Base-by-base conservation (phyloP, 2,329 filamentous ascomycete genomes). In the Exophiala oligosperma region DNA sequence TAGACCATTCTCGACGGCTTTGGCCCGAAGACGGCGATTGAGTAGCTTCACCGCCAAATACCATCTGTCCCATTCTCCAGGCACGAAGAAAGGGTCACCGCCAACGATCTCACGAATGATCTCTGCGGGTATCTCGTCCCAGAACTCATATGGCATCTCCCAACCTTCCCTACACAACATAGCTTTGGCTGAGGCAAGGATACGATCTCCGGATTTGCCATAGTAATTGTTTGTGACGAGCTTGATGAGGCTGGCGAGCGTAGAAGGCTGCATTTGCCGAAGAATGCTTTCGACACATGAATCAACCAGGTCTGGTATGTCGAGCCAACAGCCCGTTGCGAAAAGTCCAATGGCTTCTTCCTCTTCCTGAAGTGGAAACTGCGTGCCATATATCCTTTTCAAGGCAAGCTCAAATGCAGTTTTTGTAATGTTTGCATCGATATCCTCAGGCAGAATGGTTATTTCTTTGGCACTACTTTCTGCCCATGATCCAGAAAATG, bases 51-150 rank as follows among this genome's bases (percentile, higher is more conserved):
- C 81, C 3, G 81, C 75, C 14, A 84, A 74, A 8, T 81, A 76
- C 79, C 81, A 85, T 54, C 82, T 71, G 56, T 83, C 78, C 79
- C 81, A 84, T 68, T 85, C 82, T 35, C 79, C 79, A 37, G 80
- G 76, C 23, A 84, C 76, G 64, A 80, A 85, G 69, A 84, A 84
- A 29, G 82, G 81, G 66, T 85, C 82, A 8, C 80, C 81, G 7
- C 81, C 82, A 32, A 84, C 77, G 14, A 84, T 80, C 61, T 84
- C 82, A n/a, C 81, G 76, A 44, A 83, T 75, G 54, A 84, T 77
- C 60, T 84, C 82, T 4, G 80, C 80, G 3, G 81, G 81, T 53
- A 84, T 82, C 17, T 77, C 79, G 61, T 84, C 81, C 82, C 82
- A 85, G 59, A 78, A 69, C 21, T 66, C 64, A 49, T 69, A 63